These are phyloP conservation scores for Diospyros kaki DNA, from an alignment of 148 eudicot species.

Conservation along the genomic window DNA sequence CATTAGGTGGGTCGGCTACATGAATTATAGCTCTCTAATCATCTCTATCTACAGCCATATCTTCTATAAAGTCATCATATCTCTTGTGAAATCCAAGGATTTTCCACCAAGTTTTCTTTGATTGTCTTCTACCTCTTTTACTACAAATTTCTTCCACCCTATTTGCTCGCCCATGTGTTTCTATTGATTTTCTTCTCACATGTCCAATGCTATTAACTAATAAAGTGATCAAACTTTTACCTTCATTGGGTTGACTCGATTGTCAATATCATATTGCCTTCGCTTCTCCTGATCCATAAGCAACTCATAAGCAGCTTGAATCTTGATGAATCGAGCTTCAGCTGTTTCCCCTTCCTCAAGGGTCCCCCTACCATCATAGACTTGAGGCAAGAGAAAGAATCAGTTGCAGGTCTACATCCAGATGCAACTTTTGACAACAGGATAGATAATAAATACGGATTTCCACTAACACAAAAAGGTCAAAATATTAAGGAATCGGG, in stretches of 20 bases:
- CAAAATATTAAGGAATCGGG: background rate
- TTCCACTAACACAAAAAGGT: constrained; percentile 1
- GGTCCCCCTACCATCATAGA: constrained; percentile 91
- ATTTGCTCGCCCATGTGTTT: too few species aligned
- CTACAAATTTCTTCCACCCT: too few species aligned
- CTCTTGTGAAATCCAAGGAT: too few species aligned
- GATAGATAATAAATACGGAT: background rate
- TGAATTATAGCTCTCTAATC: too few species aligned
- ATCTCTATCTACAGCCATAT: too few species aligned
- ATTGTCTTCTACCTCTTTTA: too few species aligned
- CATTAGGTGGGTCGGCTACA: too few species aligned
- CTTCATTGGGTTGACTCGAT: constrained; percentile 90
- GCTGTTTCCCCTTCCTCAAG: constrained; percentile 97
- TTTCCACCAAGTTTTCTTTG: too few species aligned
- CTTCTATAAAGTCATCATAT: too few species aligned
- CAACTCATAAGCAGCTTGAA: constrained; percentile 98
- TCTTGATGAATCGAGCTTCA: constrained; percentile 89
- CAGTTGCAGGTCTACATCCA: constrained; percentile 14
- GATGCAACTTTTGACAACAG: background rate
- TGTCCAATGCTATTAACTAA: background rate
- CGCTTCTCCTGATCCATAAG: constrained; percentile 72
- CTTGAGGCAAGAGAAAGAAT: constrained; percentile 32
- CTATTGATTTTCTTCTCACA: too few species aligned
- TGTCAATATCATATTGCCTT: constrained; percentile 72
- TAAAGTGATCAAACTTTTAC: constrained; percentile 27